Evolutionary conservation across 176 grass and related monocot genomes (phyloP), one percentile per base, ranked within the genome.

Genomic region (Thalia dealbata): DNA sequence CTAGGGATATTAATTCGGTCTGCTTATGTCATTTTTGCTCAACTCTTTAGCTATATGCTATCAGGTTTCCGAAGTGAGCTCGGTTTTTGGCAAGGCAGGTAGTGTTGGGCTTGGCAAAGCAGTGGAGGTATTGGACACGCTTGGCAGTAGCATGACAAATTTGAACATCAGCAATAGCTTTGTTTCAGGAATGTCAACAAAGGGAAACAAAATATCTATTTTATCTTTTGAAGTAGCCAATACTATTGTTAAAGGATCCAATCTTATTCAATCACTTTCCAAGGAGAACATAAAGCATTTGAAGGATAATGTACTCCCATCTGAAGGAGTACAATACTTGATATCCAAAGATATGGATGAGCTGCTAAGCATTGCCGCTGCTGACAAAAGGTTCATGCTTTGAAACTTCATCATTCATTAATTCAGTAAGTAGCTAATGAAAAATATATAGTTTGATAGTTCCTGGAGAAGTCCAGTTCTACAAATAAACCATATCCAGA

Each of bases 171-270:
- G 69, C 64, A 85, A 76, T 80, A 83, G 81, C 76, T 97, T 97
- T 88, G 86, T 86, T 86, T 83, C 90, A 62, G 81, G 85, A 74
- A 73, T 73, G 78, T 69, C 82, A 75, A 76, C 90, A 70, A 93
- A 96, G 32, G 87, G 84, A 46, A 91, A 83, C 70, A 93, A 91
- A 83, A 92, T 97, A 86, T 74, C 81, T 63, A 97, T 97, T 79
- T 88, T 93, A 76, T 85, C 95, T 74, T 97, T 97, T 82, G 95
- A 97, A 79, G 85, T 97, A 81, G 95, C 95, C 61, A 97, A 97
- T 75, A 93, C 95, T 14, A 75, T 97, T 77, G 95, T 97, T 30
- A 91, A 93, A 88, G 90, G 95, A 73, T 86, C 82, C 75, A 93
- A 88, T 91, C 70, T 97, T 55, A 91, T 92, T 87, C 85, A 82